Evolutionary conservation across 2,329 filamentous ascomycete species (phyloP).

Genomic region (Alternaria longipes): DNA sequence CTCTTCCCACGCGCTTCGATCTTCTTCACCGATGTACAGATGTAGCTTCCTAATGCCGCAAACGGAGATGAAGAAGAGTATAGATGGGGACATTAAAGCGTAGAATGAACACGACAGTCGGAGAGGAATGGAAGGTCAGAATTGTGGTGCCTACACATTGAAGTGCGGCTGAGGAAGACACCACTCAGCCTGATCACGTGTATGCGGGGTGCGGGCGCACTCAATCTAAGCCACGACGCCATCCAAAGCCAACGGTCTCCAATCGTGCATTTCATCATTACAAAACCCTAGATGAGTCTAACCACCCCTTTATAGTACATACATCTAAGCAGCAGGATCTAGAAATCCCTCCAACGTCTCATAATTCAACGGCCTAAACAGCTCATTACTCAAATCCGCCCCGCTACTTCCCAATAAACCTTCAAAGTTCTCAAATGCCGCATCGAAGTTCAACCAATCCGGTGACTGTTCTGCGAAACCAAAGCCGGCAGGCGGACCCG

Average conservation of each 20-base stretch:
- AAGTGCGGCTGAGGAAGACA: neutral
- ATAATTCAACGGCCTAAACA: constrained; percentile 50
- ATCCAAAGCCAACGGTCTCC: no score
- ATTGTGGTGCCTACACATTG: neutral
- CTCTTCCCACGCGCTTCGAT: no score
- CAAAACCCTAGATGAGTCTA: neutral
- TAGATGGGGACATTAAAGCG: neutral
- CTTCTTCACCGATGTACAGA: no score
- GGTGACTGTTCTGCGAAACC: constrained; percentile 48
- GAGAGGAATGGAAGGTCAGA: no score
- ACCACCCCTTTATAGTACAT: neutral
- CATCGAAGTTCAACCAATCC: constrained; percentile 53
- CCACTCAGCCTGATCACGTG: neutral
- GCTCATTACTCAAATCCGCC: constrained; percentile 51
- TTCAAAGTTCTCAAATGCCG: constrained; percentile 54
- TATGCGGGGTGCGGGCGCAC: neutral
- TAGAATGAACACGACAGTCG: no score
- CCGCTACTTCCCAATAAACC: constrained; percentile 50
- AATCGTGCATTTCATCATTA: neutral
- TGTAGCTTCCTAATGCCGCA: no score
- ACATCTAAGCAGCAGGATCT: constrained; percentile 33
- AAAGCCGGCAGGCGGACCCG: constrained; percentile 30
- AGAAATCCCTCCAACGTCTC: constrained; percentile 47
- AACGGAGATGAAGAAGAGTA: no score
- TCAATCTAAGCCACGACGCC: neutral